These are phyloP conservation scores for Rhodotorula sp. DNA, from an alignment of 1,284 basidiomycete genomes.

Conservation along the genomic window DNA sequence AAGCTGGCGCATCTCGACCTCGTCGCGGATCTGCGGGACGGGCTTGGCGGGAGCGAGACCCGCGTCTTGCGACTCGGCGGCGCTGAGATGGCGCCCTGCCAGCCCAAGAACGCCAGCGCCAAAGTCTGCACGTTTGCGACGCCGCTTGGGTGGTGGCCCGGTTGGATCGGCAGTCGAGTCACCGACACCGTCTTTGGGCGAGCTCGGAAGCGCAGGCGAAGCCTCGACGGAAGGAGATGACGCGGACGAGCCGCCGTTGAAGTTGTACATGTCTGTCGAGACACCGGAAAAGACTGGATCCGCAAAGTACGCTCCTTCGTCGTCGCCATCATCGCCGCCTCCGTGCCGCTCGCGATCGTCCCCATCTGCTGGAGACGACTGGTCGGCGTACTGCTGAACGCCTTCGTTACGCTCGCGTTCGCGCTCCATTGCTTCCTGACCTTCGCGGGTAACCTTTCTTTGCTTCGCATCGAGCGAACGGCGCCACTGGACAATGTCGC, in stretches of 20 bases:
- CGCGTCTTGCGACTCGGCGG: background rate
- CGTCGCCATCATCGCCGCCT: background rate
- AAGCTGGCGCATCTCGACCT: conserved; percentile 7
- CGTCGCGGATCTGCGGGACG: background rate
- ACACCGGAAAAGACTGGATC: conserved; percentile 10
- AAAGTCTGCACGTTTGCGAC: too few species aligned
- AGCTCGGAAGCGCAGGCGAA: background rate
- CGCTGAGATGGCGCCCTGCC: too few species aligned
- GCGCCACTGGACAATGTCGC: conserved; percentile 30
- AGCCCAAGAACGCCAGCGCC: too few species aligned
- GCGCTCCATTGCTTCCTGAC: background rate
- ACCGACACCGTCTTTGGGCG: too few species aligned
- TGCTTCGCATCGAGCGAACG: conserved; percentile 15
- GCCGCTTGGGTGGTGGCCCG: too few species aligned
- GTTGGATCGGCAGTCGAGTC: too few species aligned
- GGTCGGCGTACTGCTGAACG: background rate
- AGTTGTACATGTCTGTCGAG: background rate
- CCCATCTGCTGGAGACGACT: background rate
- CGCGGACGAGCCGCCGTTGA: background rate
- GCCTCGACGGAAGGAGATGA: background rate
- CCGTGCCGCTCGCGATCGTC: background rate
- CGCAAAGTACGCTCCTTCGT: background rate
- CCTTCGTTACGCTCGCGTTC: background rate
- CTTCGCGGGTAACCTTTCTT: background rate
- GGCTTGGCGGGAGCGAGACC: background rate